Conservation (phyloP, 495 filamentous ascomycete genomes). For the Xanthoparmelia taractica region DNA sequence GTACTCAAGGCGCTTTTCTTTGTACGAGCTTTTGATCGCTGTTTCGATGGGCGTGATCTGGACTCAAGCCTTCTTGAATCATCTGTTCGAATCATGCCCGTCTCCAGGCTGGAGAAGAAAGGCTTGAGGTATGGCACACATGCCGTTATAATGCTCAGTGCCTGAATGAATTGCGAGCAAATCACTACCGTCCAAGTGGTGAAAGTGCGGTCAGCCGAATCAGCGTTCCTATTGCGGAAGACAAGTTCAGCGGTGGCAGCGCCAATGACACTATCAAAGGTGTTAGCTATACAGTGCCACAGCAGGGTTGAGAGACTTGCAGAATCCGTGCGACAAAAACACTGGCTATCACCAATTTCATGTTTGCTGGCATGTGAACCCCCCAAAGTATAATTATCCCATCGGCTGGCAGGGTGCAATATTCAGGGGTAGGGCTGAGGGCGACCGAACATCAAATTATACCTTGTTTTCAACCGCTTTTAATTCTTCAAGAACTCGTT, state of each 20-base stretch:
- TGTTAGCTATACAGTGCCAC: neutral
- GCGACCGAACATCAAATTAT: too few species aligned
- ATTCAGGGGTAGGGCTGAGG: too few species aligned
- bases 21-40: neutral
- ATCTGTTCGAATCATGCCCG: constrained; percentile 22
- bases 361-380: too few species aligned
- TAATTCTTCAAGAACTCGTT: too few species aligned
- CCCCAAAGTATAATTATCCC: too few species aligned
- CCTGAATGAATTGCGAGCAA: constrained; percentile 15
- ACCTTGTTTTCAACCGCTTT: too few species aligned
- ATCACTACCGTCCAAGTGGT: constrained; percentile 16
- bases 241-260: constrained; percentile 11
- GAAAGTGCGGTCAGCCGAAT: constrained; percentile 14
- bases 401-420: too few species aligned
- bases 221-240: constrained; percentile 10
- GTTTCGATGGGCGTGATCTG: neutral
- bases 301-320: constrained; percentile 32
- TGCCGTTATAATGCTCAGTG: constrained; percentile 16
- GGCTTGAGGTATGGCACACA: constrained; percentile 22
- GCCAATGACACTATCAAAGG: constrained; percentile 8
- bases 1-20: neutral
- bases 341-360: too few species aligned
- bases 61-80: neutral
- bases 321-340: constrained; percentile 38
- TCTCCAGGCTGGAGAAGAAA: constrained; percentile 19